phyloP scores from a whole-genome alignment of 108 stramenopile genomes.

The Cyclostephanos invisitatus region DNA sequence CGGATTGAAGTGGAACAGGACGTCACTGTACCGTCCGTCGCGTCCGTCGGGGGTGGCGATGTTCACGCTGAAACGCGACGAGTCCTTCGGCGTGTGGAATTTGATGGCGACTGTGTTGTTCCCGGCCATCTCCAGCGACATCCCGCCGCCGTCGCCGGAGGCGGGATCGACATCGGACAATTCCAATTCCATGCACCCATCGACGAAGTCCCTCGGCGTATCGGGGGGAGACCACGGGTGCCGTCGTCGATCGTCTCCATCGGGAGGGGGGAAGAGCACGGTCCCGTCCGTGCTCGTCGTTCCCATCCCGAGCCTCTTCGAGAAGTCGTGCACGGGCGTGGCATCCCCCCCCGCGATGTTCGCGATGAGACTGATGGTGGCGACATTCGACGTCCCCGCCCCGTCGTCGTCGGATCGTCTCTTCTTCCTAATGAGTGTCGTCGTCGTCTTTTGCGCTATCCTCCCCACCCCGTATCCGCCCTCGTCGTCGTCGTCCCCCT shows the following conservation, averaged over 20 bases:
- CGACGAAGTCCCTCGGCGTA: constrained; percentile 48
- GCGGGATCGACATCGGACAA: constrained; percentile 68
- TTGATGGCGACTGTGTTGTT: constrained; percentile 90
- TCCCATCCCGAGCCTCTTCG: constrained; percentile 58
- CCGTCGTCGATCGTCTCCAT: constrained; percentile 1
- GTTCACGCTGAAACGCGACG: constrained; percentile 80
- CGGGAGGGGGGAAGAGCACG: constrained; percentile 49
- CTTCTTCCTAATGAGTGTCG: constrained; percentile 46
- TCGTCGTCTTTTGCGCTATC: neutral
- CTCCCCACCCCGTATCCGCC: too few relatives aligned
- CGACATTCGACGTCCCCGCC: neutral
- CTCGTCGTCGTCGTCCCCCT: constrained; percentile 3
- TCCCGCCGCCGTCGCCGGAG: constrained; percentile 13
- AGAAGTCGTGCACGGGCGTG: constrained; percentile 86
- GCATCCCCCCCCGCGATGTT: constrained; percentile 49
- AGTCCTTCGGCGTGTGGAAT: constrained; percentile 74
- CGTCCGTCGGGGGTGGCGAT: constrained; percentile 56
- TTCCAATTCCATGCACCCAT: constrained; percentile 66
- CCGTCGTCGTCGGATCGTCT: constrained; percentile 30
- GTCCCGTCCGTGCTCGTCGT: constrained; percentile 37
- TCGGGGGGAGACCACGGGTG: constrained; percentile 74
- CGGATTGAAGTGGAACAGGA: constrained; percentile 87
- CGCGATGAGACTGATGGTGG: constrained; percentile 60
- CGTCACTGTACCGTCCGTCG: constrained; percentile 59
- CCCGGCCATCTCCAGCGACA: constrained; percentile 35